Base-by-base conservation (phyloP, 2,329 filamentous ascomycete genomes). In the Trichophyton benhamiae region DNA sequence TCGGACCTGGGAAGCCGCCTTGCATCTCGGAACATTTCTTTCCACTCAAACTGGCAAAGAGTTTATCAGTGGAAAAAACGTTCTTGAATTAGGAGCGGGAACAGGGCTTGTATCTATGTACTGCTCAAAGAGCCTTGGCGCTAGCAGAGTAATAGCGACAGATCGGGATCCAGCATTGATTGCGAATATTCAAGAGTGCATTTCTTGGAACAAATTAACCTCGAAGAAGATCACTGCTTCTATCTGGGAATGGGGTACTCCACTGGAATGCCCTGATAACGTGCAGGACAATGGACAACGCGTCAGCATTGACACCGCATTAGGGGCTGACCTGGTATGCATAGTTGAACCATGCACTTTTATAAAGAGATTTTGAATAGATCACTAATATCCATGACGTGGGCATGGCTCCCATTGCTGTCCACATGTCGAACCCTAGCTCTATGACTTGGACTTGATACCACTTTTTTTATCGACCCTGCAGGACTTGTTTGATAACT, bases 1-100 rank as follows among this genome's bases (percentile, higher is more conserved):
- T 57, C 79, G 85, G 42, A 88, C 86, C 2, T 88, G 86, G 86
- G 85, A 87, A 72, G 85, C 83, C 3, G 82, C 85, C 5, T 74
- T 88, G 3, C 82, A 86, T 66, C 78, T 88, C 1, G 84, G 79
- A 8, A 78, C 81, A 1, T 87, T 83, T 68, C 76, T 88, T 2
- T 71, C 79, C 13, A 77, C 70, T 3, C 67, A 73, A 3, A 57
- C 68, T 9, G 82, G 81, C n/a, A 72, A 71, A 48, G 64, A 69
- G 1, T 67, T 80, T 3, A 71, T 87, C 17, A 67, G 68, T 3
- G 79, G 76, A 2, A 85, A 83, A 66, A 78, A 73, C 15, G 71
- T 87, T 1, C 75, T 88, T 3, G 85, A 88, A 68, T 77, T 88
- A 3, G 86, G 86, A 36, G 83, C 84, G 20, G 85, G 86, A 1